Percentiles rank a stretch among this genome's conserved stretches.
Conservation (phyloP, 2,329 filamentous ascomycete species). For the Fusarium mundagurra region DNA sequence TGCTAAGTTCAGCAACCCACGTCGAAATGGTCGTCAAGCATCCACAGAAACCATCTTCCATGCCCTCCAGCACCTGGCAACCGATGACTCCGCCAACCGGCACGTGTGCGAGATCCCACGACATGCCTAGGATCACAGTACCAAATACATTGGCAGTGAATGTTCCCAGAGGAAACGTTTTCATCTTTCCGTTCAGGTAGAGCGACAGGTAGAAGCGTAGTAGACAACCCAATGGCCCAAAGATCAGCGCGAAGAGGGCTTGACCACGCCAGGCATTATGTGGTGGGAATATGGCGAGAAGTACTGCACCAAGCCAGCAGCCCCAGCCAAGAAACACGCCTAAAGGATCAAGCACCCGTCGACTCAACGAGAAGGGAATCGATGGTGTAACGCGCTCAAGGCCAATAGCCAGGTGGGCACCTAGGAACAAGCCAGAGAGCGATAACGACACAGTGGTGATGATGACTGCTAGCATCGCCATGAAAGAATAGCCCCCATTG, state of each 20-base stretch:
- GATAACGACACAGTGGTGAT: conserved; percentile 77
- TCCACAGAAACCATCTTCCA: conserved; percentile 75
- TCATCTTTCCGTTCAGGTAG: conserved; percentile 72
- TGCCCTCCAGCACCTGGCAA: conserved; percentile 74
- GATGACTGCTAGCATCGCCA: conserved; percentile 81
- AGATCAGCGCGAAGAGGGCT: conserved; percentile 79
- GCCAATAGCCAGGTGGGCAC: conserved; percentile 77
- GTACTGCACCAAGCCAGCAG: conserved; percentile 80
- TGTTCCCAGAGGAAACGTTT: conserved; percentile 84
- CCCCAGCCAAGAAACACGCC: conserved; percentile 74
- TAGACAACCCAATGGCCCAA: conserved; percentile 83
- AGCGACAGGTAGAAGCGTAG: conserved; percentile 77
- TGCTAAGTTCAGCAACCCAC: conserved; percentile 70
- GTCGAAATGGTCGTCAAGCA: conserved; percentile 74
- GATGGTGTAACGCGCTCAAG: conserved; percentile 68
- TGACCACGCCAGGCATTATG: conserved; percentile 79
- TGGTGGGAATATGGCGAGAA: conserved; percentile 78
- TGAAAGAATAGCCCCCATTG: conserved; percentile 81
- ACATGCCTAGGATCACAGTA: conserved; percentile 77
- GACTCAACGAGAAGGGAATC: conserved; percentile 65
- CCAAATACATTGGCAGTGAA: conserved; percentile 85
- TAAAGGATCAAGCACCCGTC: conserved; percentile 70
- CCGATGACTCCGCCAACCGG: conserved; percentile 65
- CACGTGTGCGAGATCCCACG: conserved; percentile 80
- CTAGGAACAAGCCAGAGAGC: conserved; percentile 73